Conservation (phyloP, 164 flowering plant species). For the Annona squamosa region DNA sequence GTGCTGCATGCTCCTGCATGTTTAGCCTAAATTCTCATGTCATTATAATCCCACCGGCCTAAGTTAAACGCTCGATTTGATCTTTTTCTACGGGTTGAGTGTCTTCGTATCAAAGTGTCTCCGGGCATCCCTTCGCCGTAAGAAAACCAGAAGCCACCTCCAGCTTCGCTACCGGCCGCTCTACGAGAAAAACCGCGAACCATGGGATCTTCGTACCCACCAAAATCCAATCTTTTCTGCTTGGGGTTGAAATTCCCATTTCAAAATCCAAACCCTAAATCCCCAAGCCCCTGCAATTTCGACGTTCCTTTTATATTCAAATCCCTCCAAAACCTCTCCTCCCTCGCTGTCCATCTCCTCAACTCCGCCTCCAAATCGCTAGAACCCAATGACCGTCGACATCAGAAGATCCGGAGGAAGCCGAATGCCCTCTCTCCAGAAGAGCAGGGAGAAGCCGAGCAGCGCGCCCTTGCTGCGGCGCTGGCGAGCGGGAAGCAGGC, state of each 20-base stretch:
- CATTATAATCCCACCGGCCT: too few relatives aligned
- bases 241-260: slow-evolving; percentile 57
- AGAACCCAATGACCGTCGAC: slow-evolving; percentile 9
- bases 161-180: neutral
- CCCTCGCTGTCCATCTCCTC: slow-evolving; percentile 34
- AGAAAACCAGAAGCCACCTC: too few relatives aligned
- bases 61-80: too few relatives aligned
- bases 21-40: too few relatives aligned
- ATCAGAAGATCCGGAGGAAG: slow-evolving; percentile 1
- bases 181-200: neutral
- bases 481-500: slow-evolving; percentile 76
- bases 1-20: too few relatives aligned
- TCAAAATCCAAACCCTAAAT: slow-evolving; percentile 37
- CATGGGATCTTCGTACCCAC: slow-evolving; percentile 14
- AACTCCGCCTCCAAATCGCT: slow-evolving; percentile 28
- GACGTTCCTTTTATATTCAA: slow-evolving; percentile 75
- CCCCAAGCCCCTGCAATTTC: slow-evolving; percentile 34
- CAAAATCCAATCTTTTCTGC: slow-evolving; percentile 44
- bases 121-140: too few relatives aligned
- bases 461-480: slow-evolving; percentile 74
- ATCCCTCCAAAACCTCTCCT: slow-evolving; percentile 50
- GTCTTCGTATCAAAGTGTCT: neutral
- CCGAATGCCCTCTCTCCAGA: slow-evolving; percentile 33
- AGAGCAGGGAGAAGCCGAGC: slow-evolving; percentile 90
- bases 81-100: neutral